Percentiles rank a stretch among this genome's conserved stretches.
These are phyloP conservation scores for Jaapia argillacea DNA, from an alignment of 768 basidiomycete species.

Conservation along the genomic window DNA sequence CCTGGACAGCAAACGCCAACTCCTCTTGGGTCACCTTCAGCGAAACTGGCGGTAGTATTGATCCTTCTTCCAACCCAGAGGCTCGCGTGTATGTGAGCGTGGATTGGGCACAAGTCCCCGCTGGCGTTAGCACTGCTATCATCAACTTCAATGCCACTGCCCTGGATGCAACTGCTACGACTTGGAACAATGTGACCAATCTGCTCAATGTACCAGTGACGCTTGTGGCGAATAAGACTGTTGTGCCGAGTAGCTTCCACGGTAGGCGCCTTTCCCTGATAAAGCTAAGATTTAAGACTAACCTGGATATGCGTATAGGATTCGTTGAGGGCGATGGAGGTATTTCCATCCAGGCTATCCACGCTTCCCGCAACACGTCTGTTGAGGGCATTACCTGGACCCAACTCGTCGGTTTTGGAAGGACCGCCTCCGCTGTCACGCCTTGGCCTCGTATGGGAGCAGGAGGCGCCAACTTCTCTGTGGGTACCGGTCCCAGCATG, in stretches of 20 bases:
- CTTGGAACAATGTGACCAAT: no score
- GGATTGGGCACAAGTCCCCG: conserved; percentile 37
- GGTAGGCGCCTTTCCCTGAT: conserved; percentile 25
- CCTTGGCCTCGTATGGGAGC: conserved; percentile 42
- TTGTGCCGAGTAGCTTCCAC: conserved; percentile 33
- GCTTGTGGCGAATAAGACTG: conserved; percentile 22
- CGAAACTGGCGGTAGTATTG: conserved; percentile 34
- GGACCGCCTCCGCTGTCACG: conserved; percentile 50
- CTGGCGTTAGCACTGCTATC: conserved; percentile 13
- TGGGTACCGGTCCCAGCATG: conserved; percentile 55
- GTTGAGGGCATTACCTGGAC: conserved; percentile 47
- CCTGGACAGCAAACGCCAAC: conserved; percentile 38
- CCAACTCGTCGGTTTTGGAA: conserved; percentile 49
- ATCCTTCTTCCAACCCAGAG: conserved; percentile 33
- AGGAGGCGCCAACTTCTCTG: conserved; percentile 44
- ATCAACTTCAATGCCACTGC: conserved; percentile 40
- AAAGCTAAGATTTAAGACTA: background rate
- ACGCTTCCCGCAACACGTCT: conserved; percentile 35
- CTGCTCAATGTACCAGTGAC: conserved; percentile 16
- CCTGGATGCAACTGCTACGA: conserved; percentile 27
- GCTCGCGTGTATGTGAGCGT: conserved; percentile 44
- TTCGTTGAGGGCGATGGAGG: conserved; percentile 57
- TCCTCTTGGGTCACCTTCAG: conserved; percentile 44
- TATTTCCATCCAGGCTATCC: conserved; percentile 58
- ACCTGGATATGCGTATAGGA: conserved; percentile 18